Conservation (phyloP, 1,139 yeast genomes). For the Geotrichum macrosporum region DNA sequence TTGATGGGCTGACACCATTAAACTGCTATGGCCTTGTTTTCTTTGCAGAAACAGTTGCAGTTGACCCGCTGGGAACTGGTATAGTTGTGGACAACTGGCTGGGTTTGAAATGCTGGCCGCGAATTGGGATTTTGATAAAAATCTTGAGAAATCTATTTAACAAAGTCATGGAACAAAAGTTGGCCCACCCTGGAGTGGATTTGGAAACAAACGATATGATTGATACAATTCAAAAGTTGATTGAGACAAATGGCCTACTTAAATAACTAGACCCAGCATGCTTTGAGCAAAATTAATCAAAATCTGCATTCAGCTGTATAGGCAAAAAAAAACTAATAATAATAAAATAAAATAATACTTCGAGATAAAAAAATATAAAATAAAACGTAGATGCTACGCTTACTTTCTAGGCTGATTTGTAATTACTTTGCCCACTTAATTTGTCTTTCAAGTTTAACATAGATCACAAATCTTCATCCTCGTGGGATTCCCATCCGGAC, state of each 20-base stretch:
- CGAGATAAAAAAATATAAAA: too few species aligned
- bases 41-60: constrained; percentile 71
- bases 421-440: too few species aligned
- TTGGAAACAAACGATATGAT: constrained; percentile 24
- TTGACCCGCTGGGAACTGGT: constrained; percentile 54
- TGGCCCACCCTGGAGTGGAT: constrained; percentile 43
- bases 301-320: too few species aligned
- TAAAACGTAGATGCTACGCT: too few species aligned
- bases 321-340: too few species aligned
- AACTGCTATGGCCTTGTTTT: constrained; percentile 64
- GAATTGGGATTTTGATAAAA: constrained; percentile 81
- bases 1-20: constrained; percentile 76
- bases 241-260: constrained; percentile 18
- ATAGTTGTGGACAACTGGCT: constrained; percentile 65
- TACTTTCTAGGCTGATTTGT: too few species aligned
- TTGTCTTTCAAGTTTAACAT: too few species aligned
- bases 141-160: constrained; percentile 64
- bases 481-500: too few species aligned
- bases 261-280: too few species aligned
- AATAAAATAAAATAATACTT: too few species aligned
- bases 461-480: too few species aligned
- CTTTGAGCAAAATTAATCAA: too few species aligned
- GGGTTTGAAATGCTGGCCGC: constrained; percentile 86
- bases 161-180: constrained; percentile 55
- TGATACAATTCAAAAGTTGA: constrained; percentile 12